Evolutionary conservation across 2,329 filamentous ascomycete genomes (phyloP).

Genomic region (Cladosporium colombiae): DNA sequence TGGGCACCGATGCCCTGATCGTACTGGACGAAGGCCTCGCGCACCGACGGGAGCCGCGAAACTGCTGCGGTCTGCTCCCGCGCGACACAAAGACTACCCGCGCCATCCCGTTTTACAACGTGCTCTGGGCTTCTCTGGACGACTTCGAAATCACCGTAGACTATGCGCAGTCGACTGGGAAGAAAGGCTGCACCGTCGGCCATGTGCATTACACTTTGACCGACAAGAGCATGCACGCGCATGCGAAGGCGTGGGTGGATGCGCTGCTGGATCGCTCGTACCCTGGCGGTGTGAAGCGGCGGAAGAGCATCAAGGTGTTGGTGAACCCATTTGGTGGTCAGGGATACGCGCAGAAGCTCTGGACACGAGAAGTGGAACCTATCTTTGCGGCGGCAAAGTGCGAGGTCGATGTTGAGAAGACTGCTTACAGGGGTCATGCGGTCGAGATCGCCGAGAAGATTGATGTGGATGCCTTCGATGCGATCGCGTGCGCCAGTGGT

Average conservation of each 20-base stretch:
- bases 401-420: conserved; percentile 70
- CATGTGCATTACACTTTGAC: conserved; percentile 62
- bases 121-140: conserved; percentile 75
- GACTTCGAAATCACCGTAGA: conserved; percentile 66
- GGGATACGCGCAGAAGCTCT: conserved; percentile 72
- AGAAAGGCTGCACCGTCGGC: conserved; percentile 58
- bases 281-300: conserved; percentile 59
- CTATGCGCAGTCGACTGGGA: conserved; percentile 63
- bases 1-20: conserved; percentile 62
- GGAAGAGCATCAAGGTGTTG: conserved; percentile 80
- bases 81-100: conserved; percentile 49
- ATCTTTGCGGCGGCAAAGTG: conserved; percentile 81
- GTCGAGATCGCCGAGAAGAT: conserved; percentile 72
- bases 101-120: conserved; percentile 75
- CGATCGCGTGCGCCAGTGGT: conserved; percentile 84
- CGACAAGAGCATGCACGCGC: conserved; percentile 51
- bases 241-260: conserved; percentile 63
- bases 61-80: conserved; percentile 59
- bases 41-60: conserved; percentile 47
- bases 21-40: conserved; percentile 60
- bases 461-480: conserved; percentile 79
- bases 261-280: conserved; percentile 71
- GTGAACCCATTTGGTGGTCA: conserved; percentile 91
- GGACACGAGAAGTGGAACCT: conserved; percentile 73
- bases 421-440: conserved; percentile 74